These are phyloP conservation scores for Colletotrichum scovillei DNA, from an alignment of 2,329 filamentous ascomycete genomes.

Conservation along the genomic window DNA sequence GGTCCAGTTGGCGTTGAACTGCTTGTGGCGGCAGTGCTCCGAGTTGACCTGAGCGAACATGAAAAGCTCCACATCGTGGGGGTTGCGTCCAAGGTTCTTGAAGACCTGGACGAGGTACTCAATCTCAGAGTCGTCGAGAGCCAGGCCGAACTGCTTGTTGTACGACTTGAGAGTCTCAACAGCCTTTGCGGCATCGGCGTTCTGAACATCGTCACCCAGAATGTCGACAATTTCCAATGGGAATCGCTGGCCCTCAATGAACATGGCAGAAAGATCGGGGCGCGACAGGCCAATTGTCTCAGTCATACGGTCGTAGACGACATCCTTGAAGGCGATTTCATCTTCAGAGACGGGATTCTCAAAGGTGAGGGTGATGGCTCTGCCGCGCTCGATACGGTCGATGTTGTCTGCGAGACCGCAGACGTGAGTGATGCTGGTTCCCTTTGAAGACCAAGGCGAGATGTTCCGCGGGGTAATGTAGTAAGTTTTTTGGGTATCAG, in stretches of 20 bases:
- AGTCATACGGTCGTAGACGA: constrained; percentile 95
- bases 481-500: constrained; percentile 49
- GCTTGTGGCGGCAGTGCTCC: constrained; percentile 87
- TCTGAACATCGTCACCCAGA: constrained; percentile 68
- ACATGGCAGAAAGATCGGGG: constrained; percentile 81
- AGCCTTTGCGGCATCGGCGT: constrained; percentile 45
- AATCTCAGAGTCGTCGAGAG: constrained; percentile 89
- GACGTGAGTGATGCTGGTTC: constrained; percentile 91
- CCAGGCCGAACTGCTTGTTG: constrained; percentile 86
- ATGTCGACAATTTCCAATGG: constrained; percentile 82
- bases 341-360: constrained; percentile 58
- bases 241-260: constrained; percentile 72
- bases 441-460: constrained; percentile 97
- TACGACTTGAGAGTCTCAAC: constrained; percentile 81
- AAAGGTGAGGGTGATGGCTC: constrained; percentile 77
- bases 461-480: constrained; percentile 87
- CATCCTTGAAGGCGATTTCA: constrained; percentile 71
- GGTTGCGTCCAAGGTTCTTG: constrained; percentile 63
- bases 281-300: constrained; percentile 77
- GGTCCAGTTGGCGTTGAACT: constrained; percentile 97
- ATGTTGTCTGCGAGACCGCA: constrained; percentile 80
- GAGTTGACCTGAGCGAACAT: constrained; percentile 99
- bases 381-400: constrained; percentile 87
- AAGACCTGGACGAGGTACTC: constrained; percentile 84
- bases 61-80: constrained; percentile 94